Percentiles rank a stretch among this genome's conserved stretches.
Evolutionary conservation across 2,329 filamentous ascomycete genomes (phyloP).

Genomic region (Ophiocordyceps camponoti-saundersi): DNA sequence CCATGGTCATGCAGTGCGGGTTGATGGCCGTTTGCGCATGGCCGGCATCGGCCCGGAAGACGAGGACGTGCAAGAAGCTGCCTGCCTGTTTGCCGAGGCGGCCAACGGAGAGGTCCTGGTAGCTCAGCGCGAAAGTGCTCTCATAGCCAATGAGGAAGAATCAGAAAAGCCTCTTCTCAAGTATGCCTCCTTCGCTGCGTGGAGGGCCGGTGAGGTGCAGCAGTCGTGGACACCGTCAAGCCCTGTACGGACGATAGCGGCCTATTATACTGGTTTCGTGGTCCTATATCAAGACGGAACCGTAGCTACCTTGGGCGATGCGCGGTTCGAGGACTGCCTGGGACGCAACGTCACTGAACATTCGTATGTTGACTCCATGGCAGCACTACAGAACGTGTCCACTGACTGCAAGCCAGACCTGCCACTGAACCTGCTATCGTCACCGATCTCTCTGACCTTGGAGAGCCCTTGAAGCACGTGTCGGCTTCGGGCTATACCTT

Average conservation of each 20-base stretch:
- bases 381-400: not conserved
- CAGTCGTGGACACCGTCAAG: conserved; percentile 8
- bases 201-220: conserved; percentile 2
- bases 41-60: conserved; percentile 6
- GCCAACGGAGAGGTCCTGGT: conserved; percentile 5
- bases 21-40: conserved; percentile 5
- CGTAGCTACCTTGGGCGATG: conserved; percentile 39
- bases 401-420: conserved; percentile 16
- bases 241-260: conserved; percentile 21
- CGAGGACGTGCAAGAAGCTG: conserved; percentile 1
- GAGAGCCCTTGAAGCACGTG: conserved; percentile 34
- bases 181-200: conserved; percentile 8
- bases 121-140: not conserved
- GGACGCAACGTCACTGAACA: conserved; percentile 27
- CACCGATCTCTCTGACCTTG: conserved; percentile 30
- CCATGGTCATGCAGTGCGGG: conserved; percentile 5
- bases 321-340: conserved; percentile 37
- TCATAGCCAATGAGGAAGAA: conserved; percentile 1
- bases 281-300: conserved; percentile 24
- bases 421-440: conserved; percentile 28
- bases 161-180: conserved; percentile 5
- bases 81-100: conserved; percentile 3
- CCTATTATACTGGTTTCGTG: conserved; percentile 32
- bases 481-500: conserved; percentile 38
- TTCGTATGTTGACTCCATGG: conserved; percentile 11